phyloP scores from a whole-genome alignment of 2,329 filamentous ascomycete species.

The Aulographum hederae region DNA sequence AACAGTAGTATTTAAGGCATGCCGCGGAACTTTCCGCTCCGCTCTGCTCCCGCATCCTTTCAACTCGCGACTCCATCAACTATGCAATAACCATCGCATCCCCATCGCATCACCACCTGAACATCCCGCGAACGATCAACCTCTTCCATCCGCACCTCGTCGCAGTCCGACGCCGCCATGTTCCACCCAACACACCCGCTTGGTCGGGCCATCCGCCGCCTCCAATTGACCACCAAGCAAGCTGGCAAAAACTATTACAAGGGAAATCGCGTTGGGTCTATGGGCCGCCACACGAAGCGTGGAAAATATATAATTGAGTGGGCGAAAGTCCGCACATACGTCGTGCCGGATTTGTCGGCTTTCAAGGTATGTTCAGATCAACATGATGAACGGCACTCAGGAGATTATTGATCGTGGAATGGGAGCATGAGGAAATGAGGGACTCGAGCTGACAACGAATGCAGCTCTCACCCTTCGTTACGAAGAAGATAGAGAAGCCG shows the following conservation, averaged over 20 bases:
- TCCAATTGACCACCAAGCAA: conserved; percentile 79
- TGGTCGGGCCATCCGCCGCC: conserved; percentile 50
- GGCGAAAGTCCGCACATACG: conserved; percentile 78
- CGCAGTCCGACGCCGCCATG: conserved; percentile 10
- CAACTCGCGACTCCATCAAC: too few relatives aligned
- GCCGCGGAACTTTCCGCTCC: too few relatives aligned
- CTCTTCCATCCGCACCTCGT: too few relatives aligned
- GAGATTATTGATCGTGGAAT: conserved; percentile 1
- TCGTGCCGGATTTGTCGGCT: conserved; percentile 51
- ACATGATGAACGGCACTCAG: conserved; percentile 1
- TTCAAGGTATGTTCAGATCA: conserved; percentile 42
- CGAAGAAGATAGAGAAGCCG: conserved; percentile 34
- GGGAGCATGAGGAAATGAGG: conserved; percentile 1
- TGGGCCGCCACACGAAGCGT: conserved; percentile 62
- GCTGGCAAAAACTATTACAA: conserved; percentile 94
- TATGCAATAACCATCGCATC: too few relatives aligned
- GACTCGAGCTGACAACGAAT: conserved; percentile 3
- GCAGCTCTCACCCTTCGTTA: conserved; percentile 67
- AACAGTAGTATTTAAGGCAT: too few relatives aligned
- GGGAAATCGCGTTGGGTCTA: conserved; percentile 73
- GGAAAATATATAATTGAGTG: conserved; percentile 56
- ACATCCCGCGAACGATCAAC: too few relatives aligned
- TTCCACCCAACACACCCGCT: conserved; percentile 56
- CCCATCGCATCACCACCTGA: too few relatives aligned
- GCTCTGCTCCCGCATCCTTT: too few relatives aligned